Base-by-base conservation (phyloP, 306 rosid species). In the Rosa persica region DNA sequence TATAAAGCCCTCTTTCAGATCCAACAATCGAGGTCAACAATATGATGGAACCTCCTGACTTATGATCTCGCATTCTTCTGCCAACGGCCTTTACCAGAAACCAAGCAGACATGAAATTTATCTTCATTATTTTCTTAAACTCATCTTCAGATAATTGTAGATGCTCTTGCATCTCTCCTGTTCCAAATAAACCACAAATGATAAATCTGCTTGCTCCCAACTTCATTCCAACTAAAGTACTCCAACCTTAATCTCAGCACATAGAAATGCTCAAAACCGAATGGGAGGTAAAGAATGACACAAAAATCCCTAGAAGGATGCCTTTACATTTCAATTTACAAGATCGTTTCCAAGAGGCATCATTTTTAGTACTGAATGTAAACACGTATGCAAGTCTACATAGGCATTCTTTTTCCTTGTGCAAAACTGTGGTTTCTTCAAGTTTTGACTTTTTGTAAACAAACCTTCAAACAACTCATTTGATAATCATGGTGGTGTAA, bases 1-100 rank as follows among this genome's bases (percentile, higher is more conserved):
- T 87, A 83, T 94, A 86, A 66, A 94, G 61, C 27, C 97, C 97
- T 78, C 98, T 89, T 76, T 89, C 90, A 16, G 88, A 79, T 66
- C 98, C 98, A 42, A 76, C 44, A 2, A 94, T 82, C 4, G 97
- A 83, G 19, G 97, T 88, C 60, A 92, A 10, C 43, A 92, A 81
- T 48, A 94, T 66, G 40, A 94, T 83, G 73, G 98, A 94, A n/a
- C 98, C 98, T 61, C 95, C 97, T 1, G 81, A 76, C 43, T 90
- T 85, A 16, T 85, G 84, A 62, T 88, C 87, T 66, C 89, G 79
- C 95, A 94, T 92, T 87, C 84, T 90, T 78, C 76, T 83, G 40
- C 93, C 97, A 23, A 85, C 95, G 6, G 93, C 92, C 58, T 90
- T 90, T 78, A 90, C 71, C 86, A 94, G 80, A 87, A 82, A 87